These are phyloP conservation scores for Rhynchospora tenuis DNA, from an alignment of 176 grass and related monocot genomes.

Conservation along the genomic window DNA sequence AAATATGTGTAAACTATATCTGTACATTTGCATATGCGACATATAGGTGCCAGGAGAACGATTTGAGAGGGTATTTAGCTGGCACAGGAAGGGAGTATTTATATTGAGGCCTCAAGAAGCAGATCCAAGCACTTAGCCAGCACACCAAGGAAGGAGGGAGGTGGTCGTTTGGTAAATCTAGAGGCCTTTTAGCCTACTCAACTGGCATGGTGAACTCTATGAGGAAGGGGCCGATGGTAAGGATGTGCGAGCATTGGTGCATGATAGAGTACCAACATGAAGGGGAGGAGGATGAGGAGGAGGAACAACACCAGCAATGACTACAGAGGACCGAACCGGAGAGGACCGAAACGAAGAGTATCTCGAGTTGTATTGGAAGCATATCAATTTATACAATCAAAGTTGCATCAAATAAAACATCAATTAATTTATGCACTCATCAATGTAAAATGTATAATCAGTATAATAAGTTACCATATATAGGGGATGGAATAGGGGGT, in stretches of 20 bases:
- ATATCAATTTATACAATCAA: no score
- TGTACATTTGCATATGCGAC: neutral
- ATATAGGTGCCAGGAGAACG: slow-evolving; percentile 34
- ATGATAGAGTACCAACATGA: no score
- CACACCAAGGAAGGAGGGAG: slow-evolving; percentile 26
- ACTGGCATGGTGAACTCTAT: slow-evolving; percentile 35
- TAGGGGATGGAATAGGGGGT: no score
- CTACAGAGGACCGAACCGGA: no score
- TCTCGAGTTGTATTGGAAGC: no score
- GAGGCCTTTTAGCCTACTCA: slow-evolving; percentile 53
- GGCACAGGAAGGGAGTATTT: slow-evolving; percentile 35
- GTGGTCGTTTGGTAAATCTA: slow-evolving; percentile 26
- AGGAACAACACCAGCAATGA: no score
- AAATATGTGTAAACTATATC: neutral
- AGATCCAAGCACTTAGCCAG: slow-evolving; percentile 41
- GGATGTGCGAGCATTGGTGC: slow-evolving; percentile 9
- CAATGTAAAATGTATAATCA: no score
- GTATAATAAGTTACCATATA: no score
- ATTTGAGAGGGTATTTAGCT: slow-evolving; percentile 40
- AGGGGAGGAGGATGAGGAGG: no score
- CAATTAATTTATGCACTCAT: no score
- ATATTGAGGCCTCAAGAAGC: slow-evolving; percentile 42
- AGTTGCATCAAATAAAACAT: no score
- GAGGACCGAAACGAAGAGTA: no score
- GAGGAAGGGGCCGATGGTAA: slow-evolving; percentile 37